Evolutionary conservation across 345 rosid genomes (phyloP).

Genomic region (Citrus mangshanensis): DNA sequence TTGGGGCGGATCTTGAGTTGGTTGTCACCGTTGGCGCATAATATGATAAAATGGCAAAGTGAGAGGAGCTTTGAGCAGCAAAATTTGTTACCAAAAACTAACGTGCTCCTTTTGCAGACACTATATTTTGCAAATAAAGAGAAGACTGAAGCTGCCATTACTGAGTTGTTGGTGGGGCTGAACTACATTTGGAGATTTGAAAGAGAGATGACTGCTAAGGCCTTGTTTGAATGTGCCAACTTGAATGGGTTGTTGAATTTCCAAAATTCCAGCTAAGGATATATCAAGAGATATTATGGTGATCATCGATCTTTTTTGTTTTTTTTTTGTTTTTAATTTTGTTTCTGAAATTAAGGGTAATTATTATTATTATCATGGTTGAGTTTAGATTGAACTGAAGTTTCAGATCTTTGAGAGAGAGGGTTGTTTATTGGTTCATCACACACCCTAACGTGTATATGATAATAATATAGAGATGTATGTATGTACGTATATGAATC

Average conservation of each 20-base stretch:
- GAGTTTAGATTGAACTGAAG: constrained; percentile 33
- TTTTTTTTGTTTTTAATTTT: constrained; percentile 6
- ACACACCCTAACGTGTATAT: constrained; percentile 28
- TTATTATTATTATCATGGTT: constrained; percentile 12
- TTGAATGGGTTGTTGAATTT: constrained; percentile 31
- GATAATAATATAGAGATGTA: constrained; percentile 5
- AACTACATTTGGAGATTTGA: constrained; percentile 97
- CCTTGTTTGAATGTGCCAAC: constrained; percentile 62
- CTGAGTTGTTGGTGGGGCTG: constrained; percentile 90
- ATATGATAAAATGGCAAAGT: constrained; percentile 96
- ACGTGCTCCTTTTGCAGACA: constrained; percentile 78
- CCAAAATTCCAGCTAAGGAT: constrained; percentile 33
- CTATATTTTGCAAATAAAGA: constrained; percentile 71
- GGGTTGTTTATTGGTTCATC: constrained; percentile 16
- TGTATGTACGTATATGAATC: background rate
- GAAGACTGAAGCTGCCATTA: constrained; percentile 90
- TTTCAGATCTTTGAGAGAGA: constrained; percentile 28
- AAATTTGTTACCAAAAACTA: constrained; percentile 39
- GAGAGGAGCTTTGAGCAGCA: constrained; percentile 95
- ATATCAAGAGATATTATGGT: background rate
- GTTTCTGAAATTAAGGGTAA: constrained; percentile 12
- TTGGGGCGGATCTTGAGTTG: constrained; percentile 71
- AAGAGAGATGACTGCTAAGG: constrained; percentile 91
- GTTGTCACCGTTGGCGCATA: constrained; percentile 89
- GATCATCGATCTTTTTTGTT: background rate